Conservation (phyloP, 2,329 filamentous ascomycete genomes). For the Trichoderma citrinoviride region DNA sequence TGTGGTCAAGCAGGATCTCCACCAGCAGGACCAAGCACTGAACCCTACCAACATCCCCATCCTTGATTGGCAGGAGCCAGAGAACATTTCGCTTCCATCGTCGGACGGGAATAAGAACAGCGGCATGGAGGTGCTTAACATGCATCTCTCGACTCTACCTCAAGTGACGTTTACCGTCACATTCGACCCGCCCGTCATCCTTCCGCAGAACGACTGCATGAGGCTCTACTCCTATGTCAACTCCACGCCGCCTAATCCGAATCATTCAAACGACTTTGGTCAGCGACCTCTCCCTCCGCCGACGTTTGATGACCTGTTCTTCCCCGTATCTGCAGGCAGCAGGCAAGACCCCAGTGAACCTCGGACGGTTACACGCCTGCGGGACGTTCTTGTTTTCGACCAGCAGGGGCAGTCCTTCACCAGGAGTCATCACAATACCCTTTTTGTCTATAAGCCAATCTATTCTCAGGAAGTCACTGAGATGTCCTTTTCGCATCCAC, state of each 20-base stretch:
- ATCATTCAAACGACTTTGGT: slow-evolving; percentile 37
- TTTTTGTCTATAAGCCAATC: slow-evolving; percentile 71
- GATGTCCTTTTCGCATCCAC: slow-evolving; percentile 74
- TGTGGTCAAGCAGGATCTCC: slow-evolving; percentile 56
- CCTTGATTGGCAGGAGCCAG: slow-evolving; percentile 72
- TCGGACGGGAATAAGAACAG: slow-evolving; percentile 48
- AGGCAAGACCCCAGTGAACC: slow-evolving; percentile 57
- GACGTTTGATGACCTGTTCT: slow-evolving; percentile 57
- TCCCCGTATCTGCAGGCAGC: slow-evolving; percentile 51
- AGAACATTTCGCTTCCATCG: slow-evolving; percentile 56
- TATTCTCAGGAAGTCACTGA: slow-evolving; percentile 65
- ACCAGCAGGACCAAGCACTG: slow-evolving; percentile 45
- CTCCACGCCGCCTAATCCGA: slow-evolving; percentile 39
- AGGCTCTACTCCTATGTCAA: slow-evolving; percentile 60
- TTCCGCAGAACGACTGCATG: slow-evolving; percentile 63
- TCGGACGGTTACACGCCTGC: slow-evolving; percentile 52
- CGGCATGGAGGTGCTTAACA: slow-evolving; percentile 52
- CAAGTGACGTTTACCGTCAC: slow-evolving; percentile 72
- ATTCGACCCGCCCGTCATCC: slow-evolving; percentile 69
- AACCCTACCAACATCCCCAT: slow-evolving; percentile 42
- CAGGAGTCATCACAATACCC: slow-evolving; percentile 54
- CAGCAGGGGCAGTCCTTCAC: slow-evolving; percentile 31
- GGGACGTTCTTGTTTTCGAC: slow-evolving; percentile 45
- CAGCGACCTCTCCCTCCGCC: slow-evolving; percentile 33
- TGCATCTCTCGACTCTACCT: slow-evolving; percentile 50